Conservation (phyloP, 441 rosid species). For the Croton laevigatus region DNA sequence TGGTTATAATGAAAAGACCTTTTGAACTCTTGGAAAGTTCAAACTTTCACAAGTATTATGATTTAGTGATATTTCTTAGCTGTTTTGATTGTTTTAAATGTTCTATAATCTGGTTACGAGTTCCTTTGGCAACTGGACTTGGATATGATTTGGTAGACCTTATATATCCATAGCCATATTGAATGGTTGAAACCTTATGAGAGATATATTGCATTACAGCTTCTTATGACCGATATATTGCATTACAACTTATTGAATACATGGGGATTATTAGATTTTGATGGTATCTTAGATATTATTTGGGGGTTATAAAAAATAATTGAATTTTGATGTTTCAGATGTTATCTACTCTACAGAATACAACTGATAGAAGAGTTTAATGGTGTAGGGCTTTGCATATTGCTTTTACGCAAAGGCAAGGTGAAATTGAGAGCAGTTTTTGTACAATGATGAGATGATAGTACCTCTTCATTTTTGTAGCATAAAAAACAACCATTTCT, state of each 20-base stretch:
- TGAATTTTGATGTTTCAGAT: too few species aligned
- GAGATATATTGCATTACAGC: too few species aligned
- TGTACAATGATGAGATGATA: background rate
- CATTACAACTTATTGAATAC: too few species aligned
- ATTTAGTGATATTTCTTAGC: background rate
- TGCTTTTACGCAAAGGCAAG: constrained; percentile 4
- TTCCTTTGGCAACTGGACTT: background rate
- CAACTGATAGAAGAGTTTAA: background rate
- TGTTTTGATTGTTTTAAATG: background rate
- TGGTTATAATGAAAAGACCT: constrained; percentile 11
- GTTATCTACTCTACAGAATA: too few species aligned
- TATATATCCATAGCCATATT: too few species aligned
- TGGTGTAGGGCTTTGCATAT: constrained; percentile 7
- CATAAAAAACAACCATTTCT: too few species aligned
- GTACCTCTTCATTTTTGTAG: background rate
- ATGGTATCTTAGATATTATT: too few species aligned
- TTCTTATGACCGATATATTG: too few species aligned
- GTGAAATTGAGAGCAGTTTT: background rate
- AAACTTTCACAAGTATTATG: background rate
- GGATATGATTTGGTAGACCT: background rate
- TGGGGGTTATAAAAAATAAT: too few species aligned
- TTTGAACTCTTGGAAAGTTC: background rate
- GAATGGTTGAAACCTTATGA: too few species aligned
- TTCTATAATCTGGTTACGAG: background rate
- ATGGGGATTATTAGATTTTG: too few species aligned